These are phyloP conservation scores for Phaseolus lunatus DNA, from an alignment of 306 rosid genomes.

Conservation along the genomic window DNA sequence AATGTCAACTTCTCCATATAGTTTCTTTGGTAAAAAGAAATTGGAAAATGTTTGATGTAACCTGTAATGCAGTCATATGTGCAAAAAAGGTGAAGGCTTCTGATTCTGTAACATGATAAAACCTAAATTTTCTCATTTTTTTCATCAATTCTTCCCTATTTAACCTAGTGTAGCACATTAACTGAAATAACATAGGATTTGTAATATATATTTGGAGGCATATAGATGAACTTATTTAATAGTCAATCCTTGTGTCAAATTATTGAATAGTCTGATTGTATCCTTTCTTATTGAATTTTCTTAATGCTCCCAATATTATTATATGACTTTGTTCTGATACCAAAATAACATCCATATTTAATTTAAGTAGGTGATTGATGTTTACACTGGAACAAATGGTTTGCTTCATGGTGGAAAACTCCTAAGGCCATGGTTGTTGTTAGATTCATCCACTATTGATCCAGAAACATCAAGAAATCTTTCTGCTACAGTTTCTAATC, in stretches of 20 bases:
- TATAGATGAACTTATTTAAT: conserved; percentile 7
- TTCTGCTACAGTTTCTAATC: conserved; percentile 66
- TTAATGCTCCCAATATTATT: conserved; percentile 32
- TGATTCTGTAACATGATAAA: neutral
- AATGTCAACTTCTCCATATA: conserved; percentile 20
- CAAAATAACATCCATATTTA: conserved; percentile 46
- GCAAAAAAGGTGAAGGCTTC: conserved; percentile 2
- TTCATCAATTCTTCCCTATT: neutral
- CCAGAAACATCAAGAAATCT: conserved; percentile 89
- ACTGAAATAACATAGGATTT: neutral
- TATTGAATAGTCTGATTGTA: conserved; percentile 1
- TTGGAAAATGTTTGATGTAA: neutral
- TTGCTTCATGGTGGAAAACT: conserved; percentile 74
- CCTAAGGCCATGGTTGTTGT: conserved; percentile 80
- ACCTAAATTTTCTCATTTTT: neutral
- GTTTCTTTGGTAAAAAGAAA: neutral
- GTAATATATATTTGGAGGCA: conserved; percentile 20
- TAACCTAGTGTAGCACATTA: neutral
- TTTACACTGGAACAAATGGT: conserved; percentile 88
- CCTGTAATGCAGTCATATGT: neutral
- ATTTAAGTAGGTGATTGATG: conserved; percentile 78
- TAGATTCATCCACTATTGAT: conserved; percentile 94
- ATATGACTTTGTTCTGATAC: conserved; percentile 41
- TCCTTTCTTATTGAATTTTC: conserved; percentile 12
- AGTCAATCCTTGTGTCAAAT: conserved; percentile 7